phyloP scores from a whole-genome alignment of 2,329 filamentous ascomycete genomes.

The Tolypocladium ovalisporum region DNA sequence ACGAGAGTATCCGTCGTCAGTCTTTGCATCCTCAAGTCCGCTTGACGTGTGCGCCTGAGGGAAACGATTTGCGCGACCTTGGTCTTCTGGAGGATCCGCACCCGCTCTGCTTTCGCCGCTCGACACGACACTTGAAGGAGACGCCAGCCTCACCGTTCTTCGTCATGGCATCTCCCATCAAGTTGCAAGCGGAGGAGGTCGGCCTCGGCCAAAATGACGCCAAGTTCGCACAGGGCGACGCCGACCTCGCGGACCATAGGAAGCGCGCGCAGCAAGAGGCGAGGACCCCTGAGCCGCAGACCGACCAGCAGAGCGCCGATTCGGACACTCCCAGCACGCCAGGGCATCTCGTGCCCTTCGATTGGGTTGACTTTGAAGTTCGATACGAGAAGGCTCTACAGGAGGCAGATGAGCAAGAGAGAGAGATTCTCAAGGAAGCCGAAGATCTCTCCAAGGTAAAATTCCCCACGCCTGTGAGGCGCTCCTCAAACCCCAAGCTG shows the following conservation, averaged over 20 bases:
- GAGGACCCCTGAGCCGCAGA: conserved; percentile 28
- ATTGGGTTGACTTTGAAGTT: conserved; percentile 68
- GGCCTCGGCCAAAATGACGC: conserved; percentile 6
- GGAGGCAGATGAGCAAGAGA: conserved; percentile 53
- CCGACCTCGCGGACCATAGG: conserved; percentile 11
- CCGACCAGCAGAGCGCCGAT: conserved; percentile 18
- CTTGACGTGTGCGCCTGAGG: neutral
- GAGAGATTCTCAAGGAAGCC: conserved; percentile 55
- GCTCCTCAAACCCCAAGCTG: neutral
- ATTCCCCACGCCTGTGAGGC: neutral
- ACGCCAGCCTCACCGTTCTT: neutral
- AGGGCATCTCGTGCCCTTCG: conserved; percentile 44
- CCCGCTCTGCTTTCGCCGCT: neutral
- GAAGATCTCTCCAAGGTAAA: conserved; percentile 52
- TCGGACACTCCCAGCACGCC: conserved; percentile 36
- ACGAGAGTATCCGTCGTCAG: neutral
- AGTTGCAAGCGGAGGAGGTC: conserved; percentile 2
- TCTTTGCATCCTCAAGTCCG: neutral
- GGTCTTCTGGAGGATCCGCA: neutral
- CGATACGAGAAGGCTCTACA: conserved; percentile 57
- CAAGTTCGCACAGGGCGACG: conserved; percentile 5
- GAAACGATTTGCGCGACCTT: neutral
- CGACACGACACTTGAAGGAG: neutral
- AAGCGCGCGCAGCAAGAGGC: conserved; percentile 10
- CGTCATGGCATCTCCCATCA: conserved; percentile 7